Conservation (phyloP, 2,329 filamentous ascomycete species). For the Coniella lustricola region DNA sequence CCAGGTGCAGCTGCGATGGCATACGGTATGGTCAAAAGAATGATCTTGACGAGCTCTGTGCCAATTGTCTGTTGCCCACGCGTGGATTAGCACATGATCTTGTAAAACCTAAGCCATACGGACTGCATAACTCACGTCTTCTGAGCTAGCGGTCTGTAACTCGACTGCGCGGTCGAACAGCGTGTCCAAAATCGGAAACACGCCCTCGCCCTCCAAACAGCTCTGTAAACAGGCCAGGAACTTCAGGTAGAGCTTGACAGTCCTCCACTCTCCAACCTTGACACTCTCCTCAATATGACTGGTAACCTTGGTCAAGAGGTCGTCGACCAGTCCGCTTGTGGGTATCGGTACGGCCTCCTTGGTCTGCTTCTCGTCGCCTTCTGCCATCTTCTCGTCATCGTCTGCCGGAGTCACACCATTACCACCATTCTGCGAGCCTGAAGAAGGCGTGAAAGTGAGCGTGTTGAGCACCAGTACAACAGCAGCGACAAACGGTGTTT, state of each 20-base stretch:
- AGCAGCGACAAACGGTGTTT: constrained; percentile 90
- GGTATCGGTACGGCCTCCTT: constrained; percentile 10
- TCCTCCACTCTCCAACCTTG: constrained; percentile 71
- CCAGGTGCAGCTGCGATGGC: constrained; percentile 67
- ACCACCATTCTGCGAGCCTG: constrained; percentile 34
- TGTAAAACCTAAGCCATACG: neutral
- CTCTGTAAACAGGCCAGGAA: constrained; percentile 83
- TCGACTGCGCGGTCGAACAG: constrained; percentile 90
- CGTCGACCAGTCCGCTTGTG: constrained; percentile 54
- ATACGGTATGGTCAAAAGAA: constrained; percentile 90
- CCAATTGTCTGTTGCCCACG: constrained; percentile 47
- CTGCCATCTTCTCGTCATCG: constrained; percentile 11
- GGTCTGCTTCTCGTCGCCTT: constrained; percentile 3
- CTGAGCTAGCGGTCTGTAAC: constrained; percentile 84
- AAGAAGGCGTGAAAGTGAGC: constrained; percentile 34
- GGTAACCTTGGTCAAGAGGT: constrained; percentile 60
- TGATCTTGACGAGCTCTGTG: constrained; percentile 92
- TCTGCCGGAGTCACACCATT: constrained; percentile 9
- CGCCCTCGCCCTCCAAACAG: constrained; percentile 72
- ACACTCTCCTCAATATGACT: constrained; percentile 60
- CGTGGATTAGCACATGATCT: neutral
- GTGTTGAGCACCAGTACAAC: constrained; percentile 75
- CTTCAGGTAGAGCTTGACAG: constrained; percentile 83
- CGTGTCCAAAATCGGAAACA: constrained; percentile 80
- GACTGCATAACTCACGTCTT: constrained; percentile 61